Base-by-base conservation (phyloP, 148 eudicot genomes). In the Rhododendron vialii region DNA sequence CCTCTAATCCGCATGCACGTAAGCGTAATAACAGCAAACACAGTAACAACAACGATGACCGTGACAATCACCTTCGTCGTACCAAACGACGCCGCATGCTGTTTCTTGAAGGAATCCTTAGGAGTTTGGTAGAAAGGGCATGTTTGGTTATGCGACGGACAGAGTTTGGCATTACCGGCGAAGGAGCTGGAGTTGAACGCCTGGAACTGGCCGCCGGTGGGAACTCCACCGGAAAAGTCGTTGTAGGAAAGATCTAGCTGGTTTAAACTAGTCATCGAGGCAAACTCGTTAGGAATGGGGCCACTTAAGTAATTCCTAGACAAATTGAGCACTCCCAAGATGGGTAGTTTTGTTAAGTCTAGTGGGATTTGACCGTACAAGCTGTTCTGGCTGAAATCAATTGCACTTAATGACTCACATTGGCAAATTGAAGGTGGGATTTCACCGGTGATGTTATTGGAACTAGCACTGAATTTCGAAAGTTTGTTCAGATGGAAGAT, bases 161-260 rank as follows among this genome's bases (percentile, higher is more conserved):
- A 93, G 20, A 93, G 91, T 55, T 92, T 91, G 24, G 92, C 86
- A 69, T 93, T 93, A 11, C 94, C 94, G 1, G 86, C 86, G 50
- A 92, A 93, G 22, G 90, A 84, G 38, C 85, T 45, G 2, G 89
- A 85, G 13, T 89, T 89, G 82, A 93, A 92, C 18, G 86, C 90
- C 41, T 83, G 86, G 51, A 92, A 92, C 65, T 87, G 92, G 0
- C 94, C 92, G 5, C 87, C 71, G 36, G 80, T 45, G 15, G 94
- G 94, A 17, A 90, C 80, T 11, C 76, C 35, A 0, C 96, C 96
- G 48, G 89, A 91, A 14, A 93, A 86, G 69, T 93, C 84, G 28
- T 93, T 93, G 71, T 65, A 53, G 5, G 96, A 93, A 22, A 93
- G 90, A 35, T 93, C 96, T 1, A 93, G 86, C 0, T 51, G 51